Evolutionary conservation across 805 yeast species (phyloP).

Genomic region (Myxozyma vanderwaltii): DNA sequence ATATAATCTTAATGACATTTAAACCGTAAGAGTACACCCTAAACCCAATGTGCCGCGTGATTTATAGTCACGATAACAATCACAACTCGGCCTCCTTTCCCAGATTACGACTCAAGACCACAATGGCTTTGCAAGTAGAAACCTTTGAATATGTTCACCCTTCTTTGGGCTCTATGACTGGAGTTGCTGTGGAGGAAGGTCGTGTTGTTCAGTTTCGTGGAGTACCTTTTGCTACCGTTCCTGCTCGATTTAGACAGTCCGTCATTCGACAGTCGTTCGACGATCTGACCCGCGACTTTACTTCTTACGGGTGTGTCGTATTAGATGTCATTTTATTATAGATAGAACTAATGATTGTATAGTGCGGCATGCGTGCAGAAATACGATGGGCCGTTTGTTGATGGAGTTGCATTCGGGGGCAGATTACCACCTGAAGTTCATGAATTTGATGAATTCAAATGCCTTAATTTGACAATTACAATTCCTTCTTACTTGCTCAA

Average conservation of each 20-base stretch:
- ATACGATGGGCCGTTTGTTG: constrained; percentile 8
- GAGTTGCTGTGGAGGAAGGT: constrained; percentile 10
- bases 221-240: constrained; percentile 9
- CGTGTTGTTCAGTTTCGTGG: constrained; percentile 17
- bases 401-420: constrained; percentile 17
- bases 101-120: no score
- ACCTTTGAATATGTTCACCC: constrained; percentile 3
- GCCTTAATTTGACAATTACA: constrained; percentile 18
- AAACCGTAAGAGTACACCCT: no score
- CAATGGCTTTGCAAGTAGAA: no score
- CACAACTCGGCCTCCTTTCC: no score
- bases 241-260: constrained; percentile 18
- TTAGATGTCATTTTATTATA: no score
- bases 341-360: no score
- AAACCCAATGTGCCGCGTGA: no score
- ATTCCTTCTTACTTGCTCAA: constrained; percentile 4
- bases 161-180: constrained; percentile 9
- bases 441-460: constrained; percentile 16
- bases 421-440: constrained; percentile 7
- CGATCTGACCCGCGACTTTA: constrained; percentile 8
- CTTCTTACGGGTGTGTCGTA: constrained; percentile 7
- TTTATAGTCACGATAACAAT: no score
- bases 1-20: no score
- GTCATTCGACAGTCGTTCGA: neutral
- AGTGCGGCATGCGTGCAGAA: constrained; percentile 13